A percentile compares a stretch with the other conserved stretches of the same genome.
Conservation (phyloP, 441 rosid genomes). For the Syzygium syzygioides region DNA sequence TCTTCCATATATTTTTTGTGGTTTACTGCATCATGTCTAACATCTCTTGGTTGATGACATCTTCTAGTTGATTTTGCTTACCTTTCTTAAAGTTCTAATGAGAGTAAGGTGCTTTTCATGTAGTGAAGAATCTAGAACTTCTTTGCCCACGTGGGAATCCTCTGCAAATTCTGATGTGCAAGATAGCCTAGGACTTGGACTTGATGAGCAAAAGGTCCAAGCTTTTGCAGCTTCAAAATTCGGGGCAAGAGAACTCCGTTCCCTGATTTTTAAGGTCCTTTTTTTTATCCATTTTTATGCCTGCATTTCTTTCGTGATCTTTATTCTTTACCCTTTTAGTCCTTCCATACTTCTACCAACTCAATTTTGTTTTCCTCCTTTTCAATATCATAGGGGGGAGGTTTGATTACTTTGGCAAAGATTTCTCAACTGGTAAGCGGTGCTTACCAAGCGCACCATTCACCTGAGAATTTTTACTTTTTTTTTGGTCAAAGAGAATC, state of each 20-base stretch:
- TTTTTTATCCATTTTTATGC: neutral
- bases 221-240: conserved; percentile 50
- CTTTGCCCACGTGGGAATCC: conserved; percentile 43
- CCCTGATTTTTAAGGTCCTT: conserved; percentile 65
- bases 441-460: no score
- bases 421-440: no score
- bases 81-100: neutral
- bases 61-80: neutral
- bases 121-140: conserved; percentile 61
- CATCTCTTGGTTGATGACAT: neutral
- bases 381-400: conserved; percentile 39
- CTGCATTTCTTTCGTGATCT: neutral
- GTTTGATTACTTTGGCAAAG: conserved; percentile 67
- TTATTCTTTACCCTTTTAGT: neutral
- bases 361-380: neutral
- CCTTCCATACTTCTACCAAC: neutral
- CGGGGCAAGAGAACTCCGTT: conserved; percentile 49
- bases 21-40: neutral
- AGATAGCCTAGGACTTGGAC: conserved; percentile 63
- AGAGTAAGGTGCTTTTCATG: conserved; percentile 6
- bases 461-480: neutral
- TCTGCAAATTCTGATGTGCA: conserved; percentile 23
- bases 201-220: conserved; percentile 60
- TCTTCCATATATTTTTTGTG: neutral
- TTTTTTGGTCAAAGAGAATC: no score